Evolutionary conservation across 805 yeast genomes (phyloP), one percentile per base, ranked within the genome.

Genomic region (Helenozyma baotianmanensis): DNA sequence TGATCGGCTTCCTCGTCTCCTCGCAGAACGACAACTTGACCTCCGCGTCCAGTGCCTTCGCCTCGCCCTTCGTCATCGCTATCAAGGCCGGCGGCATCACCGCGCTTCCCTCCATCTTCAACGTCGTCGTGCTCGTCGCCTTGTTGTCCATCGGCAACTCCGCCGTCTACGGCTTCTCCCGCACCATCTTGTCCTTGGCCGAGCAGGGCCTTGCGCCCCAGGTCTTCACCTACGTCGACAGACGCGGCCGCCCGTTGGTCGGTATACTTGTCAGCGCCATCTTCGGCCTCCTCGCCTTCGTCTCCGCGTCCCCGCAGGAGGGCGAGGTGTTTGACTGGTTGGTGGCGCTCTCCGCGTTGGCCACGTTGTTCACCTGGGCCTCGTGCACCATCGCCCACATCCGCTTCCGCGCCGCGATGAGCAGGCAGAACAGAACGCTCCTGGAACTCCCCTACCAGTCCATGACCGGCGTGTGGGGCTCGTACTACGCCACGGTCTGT

Each of bases 391-490:
- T 61, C 14, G 57, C 69, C 17, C 70, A 65, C 35, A 49, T 64
- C 29, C 51, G 72, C 40, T 64, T 65, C 46, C 56, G 72, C 48
- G 47, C 45, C 4, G 68, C 65, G 7, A 58, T 65, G 56, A 56
- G 50, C 34, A 45, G 46, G 39, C 76, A 30, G 39, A 74, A 73
- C 16, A 58, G 70, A 35, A 39, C 62, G 6, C 39, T 63, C 14
- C 58, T 54, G 4, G 80, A 76, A 25, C 60, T 80, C 30, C 82
- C 82, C 1, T 80, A 68, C 53, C 54, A 54, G 30, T 62, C 81
- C 22, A 46, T 59, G n/a, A 76, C 77, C 6, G 78, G 76, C 17
- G 37, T 49, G 11, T 45, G 38, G 45, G 60, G 60, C 26, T 52
- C 56, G 6, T 40, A 43, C 41, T 53, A 51, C 32, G 48, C 56